phyloP scores from a whole-genome alignment of 148 eudicot genomes.

The Pouteria glomerata region DNA sequence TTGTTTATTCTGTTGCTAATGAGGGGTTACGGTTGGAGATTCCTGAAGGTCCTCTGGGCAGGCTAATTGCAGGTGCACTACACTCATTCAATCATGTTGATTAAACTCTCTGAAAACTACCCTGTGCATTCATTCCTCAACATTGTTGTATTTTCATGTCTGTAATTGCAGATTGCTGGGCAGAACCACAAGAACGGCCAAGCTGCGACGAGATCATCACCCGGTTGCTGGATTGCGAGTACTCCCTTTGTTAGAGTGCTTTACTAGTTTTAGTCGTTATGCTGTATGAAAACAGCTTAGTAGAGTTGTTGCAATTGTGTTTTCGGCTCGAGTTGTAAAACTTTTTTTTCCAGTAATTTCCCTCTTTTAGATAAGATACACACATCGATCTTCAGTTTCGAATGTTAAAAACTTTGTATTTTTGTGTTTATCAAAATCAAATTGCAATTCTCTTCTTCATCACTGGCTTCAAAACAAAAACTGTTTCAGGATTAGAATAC shows the following conservation, averaged over 20 bases:
- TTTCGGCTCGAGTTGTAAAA: constrained; percentile 23
- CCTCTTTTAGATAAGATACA: background rate
- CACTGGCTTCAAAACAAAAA: too few species aligned
- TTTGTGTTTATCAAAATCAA: too few species aligned
- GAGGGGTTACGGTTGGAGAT: constrained; percentile 73
- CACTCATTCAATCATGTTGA: background rate
- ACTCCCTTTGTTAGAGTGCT: constrained; percentile 50
- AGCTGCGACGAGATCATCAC: constrained; percentile 71
- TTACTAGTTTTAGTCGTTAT: too few species aligned
- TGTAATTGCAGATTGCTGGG: constrained; percentile 83
- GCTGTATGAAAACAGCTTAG: constrained; percentile 17
- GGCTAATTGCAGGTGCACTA: constrained; percentile 64
- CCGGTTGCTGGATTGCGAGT: constrained; percentile 81
- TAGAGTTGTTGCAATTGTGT: constrained; percentile 25
- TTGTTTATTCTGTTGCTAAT: constrained; percentile 78
- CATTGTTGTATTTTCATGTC: background rate
- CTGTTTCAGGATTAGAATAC: too few species aligned
- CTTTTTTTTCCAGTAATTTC: constrained; percentile 1
- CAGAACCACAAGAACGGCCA: constrained; percentile 79
- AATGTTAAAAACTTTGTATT: background rate
- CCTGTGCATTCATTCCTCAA: background rate
- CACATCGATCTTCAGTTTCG: background rate
- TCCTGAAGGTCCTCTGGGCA: constrained; percentile 91
- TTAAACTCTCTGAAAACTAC: background rate
- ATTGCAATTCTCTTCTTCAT: too few species aligned